Evolutionary conservation across 148 eudicot species (phyloP).

Genomic region (Spergularia marina): DNA sequence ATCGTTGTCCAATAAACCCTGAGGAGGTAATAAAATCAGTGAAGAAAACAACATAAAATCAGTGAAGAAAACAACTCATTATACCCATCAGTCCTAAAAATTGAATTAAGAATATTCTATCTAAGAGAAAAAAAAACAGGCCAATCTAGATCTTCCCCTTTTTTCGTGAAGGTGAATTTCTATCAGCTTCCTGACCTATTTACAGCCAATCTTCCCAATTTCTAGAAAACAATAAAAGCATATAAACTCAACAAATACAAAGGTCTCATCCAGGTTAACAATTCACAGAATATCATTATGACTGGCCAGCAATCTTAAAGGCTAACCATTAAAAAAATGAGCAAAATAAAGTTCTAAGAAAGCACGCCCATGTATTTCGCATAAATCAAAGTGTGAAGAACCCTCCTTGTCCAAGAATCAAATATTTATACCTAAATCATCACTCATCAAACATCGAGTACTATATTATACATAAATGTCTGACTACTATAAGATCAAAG

Average conservation of each 20-base stretch:
- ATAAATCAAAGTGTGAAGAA: not conserved
- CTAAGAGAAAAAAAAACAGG: too few species aligned
- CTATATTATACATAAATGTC: too few species aligned
- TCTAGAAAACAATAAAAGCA: not conserved
- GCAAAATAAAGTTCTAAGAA: too few species aligned
- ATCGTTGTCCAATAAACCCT: constrained; percentile 36
- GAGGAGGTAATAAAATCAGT: not conserved
- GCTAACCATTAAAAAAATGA: not conserved
- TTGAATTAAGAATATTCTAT: not conserved
- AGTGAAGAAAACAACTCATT: not conserved
- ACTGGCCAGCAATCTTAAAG: not conserved
- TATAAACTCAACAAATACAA: not conserved
- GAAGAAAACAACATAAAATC: too few species aligned
- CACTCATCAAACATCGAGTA: too few species aligned
- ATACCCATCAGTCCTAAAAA: not conserved
- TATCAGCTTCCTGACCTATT: not conserved
- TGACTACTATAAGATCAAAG: not conserved
- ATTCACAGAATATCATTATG: not conserved
- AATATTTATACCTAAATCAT: too few species aligned
- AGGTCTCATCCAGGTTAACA: not conserved
- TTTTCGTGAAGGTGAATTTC: not conserved
- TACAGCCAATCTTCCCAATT: not conserved
- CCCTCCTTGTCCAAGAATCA: too few species aligned
- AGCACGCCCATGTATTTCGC: not conserved
- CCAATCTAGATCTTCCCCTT: not conserved